Base-by-base conservation (phyloP, 768 basidiomycete species). In the Dioszegia hungarica region DNA sequence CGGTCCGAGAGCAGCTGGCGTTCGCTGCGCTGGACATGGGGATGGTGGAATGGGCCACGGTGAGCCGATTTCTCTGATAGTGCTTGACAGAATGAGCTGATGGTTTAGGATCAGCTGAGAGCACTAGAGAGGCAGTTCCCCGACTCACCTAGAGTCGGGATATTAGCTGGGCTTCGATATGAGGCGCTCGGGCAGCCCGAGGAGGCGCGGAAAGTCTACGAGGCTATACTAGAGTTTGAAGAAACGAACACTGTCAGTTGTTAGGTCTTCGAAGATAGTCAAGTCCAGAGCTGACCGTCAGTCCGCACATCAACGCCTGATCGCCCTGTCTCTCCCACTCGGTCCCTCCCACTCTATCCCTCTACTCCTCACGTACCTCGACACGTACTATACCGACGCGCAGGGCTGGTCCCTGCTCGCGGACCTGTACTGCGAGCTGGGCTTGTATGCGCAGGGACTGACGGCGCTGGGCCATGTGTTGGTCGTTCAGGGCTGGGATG, bases 361-460 rank as follows among this genome's bases (percentile, higher is more conserved):
- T 1, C 37, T 60, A 20, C 58, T 77, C n/a, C 61, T 73, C 33
- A 61, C 41, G 9, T 77, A 77, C 60, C 67, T 77, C 33, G 72
- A 75, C 41, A 73, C 62, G 11, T 76, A 76, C 66, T 75, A 77
- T 51, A 63, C 73, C n/a, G 76, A 77, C 49, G 61, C 75, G 2
- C 50, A 64, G 4, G 76, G 54, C 10, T 77, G 76, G 76, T 70
- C 72, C 0, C 56, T 76, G 0, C 64, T 77, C 5, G 68, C 74
- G 2, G 75, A 76, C 9, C 63, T 76, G 15, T 77, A 77, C 56
- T 56, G 66, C 31, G 67, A 70, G 45, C 40, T 64, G 41, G 63
- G 65, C 12, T 46, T 74, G 38, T 65, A 71, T 39, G 36, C 50
- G 5, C 74, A 75, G 52, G 52, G 64, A 0, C 29, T 71, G 33